Conservation (phyloP, 2,329 filamentous ascomycete species). For the Pestalotiopsis sp. region DNA sequence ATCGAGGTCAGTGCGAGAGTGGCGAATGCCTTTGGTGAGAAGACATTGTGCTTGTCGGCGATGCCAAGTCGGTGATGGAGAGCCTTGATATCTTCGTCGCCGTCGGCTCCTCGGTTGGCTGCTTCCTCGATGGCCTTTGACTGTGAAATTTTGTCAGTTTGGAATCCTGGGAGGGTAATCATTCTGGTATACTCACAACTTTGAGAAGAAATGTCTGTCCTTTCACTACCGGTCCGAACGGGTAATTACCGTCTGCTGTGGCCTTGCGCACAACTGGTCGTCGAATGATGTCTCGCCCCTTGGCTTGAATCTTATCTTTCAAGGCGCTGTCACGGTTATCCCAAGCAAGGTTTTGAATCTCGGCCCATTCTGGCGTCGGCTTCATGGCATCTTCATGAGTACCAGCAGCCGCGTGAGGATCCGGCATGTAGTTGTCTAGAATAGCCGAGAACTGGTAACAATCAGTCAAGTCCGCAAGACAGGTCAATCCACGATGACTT, state of each 20-base stretch:
- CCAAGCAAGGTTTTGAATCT: neutral
- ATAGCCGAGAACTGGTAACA: constrained; percentile 8
- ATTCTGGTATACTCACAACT: neutral
- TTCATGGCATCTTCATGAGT: neutral
- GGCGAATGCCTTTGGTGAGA: constrained; percentile 7
- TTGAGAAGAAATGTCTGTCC: neutral
- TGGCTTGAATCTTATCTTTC: constrained; percentile 5
- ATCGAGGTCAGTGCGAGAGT: constrained; percentile 20
- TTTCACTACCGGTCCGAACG: neutral
- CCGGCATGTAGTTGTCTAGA: constrained; percentile 11
- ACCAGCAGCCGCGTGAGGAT: constrained; percentile 4
- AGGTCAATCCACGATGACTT: neutral
- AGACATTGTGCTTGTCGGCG: constrained; percentile 8
- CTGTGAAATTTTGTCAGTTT: constrained; percentile 4
- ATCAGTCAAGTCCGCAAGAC: neutral
- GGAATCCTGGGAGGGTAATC: neutral
- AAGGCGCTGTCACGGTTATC: neutral
- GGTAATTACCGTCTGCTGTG: neutral
- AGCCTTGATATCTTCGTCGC: neutral
- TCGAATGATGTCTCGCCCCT: constrained; percentile 7
- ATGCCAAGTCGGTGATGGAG: neutral
- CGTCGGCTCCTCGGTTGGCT: neutral
- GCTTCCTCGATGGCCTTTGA: neutral
- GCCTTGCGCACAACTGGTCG: constrained; percentile 10
- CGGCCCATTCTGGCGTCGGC: constrained; percentile 3